Evolutionary conservation across 306 rosid genomes (phyloP).

Genomic region (Benincasa hispida): DNA sequence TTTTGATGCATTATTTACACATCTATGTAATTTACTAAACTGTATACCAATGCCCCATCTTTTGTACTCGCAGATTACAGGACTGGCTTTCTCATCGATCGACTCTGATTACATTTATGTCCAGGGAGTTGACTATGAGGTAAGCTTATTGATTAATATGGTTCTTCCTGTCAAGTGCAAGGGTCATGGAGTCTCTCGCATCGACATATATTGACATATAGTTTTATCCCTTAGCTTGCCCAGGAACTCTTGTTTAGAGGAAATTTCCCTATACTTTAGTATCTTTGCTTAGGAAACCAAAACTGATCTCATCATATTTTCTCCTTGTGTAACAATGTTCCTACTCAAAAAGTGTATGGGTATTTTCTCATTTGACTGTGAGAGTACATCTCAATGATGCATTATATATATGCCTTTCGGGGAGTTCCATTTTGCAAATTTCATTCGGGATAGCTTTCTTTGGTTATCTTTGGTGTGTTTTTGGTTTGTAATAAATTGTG

Average conservation of each 20-base stretch:
- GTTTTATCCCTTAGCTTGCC: neutral
- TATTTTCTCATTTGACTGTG: neutral
- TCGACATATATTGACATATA: neutral
- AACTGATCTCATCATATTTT: conserved; percentile 1
- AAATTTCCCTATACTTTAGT: neutral
- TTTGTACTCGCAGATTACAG: conserved; percentile 56
- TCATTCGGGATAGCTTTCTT: neutral
- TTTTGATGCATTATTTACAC: neutral
- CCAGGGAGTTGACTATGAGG: conserved; percentile 95
- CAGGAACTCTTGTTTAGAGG: neutral
- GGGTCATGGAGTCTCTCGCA: neutral
- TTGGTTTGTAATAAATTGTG: neutral
- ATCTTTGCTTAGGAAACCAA: neutral
- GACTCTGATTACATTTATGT: conserved; percentile 59
- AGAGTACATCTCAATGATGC: neutral
- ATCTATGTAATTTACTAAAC: neutral
- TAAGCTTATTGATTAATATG: conserved; percentile 6
- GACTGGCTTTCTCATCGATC: conserved; percentile 62
- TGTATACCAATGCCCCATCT: conserved; percentile 5
- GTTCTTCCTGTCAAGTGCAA: neutral
- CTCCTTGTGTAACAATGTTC: neutral
- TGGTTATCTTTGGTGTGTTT: neutral
- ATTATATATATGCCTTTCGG: neutral
- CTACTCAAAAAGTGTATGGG: neutral
- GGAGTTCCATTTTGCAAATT: neutral